A percentile compares a stretch with the other conserved stretches of the same genome.
phyloP scores from a whole-genome alignment of 306 rosid genomes.

The Cercis canadensis region DNA sequence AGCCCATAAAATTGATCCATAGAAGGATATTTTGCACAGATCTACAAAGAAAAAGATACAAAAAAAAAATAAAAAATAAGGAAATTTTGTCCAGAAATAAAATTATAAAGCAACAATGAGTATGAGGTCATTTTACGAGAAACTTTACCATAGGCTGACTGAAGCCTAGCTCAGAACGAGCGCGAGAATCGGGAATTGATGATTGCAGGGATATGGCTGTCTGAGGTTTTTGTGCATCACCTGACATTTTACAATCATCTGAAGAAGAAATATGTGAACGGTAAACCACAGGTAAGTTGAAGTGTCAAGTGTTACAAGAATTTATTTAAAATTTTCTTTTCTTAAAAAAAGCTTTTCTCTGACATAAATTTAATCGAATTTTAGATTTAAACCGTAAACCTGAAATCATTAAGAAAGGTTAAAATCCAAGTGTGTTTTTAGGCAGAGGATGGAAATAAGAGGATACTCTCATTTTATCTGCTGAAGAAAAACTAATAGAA shows the following conservation, averaged over 20 bases:
- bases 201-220: constrained; percentile 63
- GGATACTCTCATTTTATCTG: no score
- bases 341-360: neutral
- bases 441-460: constrained; percentile 5
- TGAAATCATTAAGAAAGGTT: constrained; percentile 24
- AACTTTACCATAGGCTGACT: constrained; percentile 76
- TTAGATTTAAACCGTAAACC: constrained; percentile 14
- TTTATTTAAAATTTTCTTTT: neutral
- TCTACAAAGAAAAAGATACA: constrained; percentile 47
- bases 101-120: constrained; percentile 6
- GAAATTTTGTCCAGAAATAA: constrained; percentile 34
- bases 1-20: constrained; percentile 81
- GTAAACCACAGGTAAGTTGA: constrained; percentile 34
- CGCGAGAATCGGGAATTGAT: constrained; percentile 49
- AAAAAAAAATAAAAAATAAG: constrained; percentile 37
- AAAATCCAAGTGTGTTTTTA: constrained; percentile 8
- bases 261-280: constrained; percentile 42
- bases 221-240: constrained; percentile 61
- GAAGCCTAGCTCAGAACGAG: constrained; percentile 81
- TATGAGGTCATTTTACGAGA: constrained; percentile 1
- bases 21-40: constrained; percentile 75
- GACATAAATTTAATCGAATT: constrained; percentile 17
- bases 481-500: no score
- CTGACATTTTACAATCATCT: constrained; percentile 62
- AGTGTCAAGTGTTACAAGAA: constrained; percentile 19